Percentiles rank a stretch among this genome's conserved stretches.
Evolutionary conservation across 768 basidiomycete species (phyloP).

Genomic region (Coprinellus aureogranulatus): DNA sequence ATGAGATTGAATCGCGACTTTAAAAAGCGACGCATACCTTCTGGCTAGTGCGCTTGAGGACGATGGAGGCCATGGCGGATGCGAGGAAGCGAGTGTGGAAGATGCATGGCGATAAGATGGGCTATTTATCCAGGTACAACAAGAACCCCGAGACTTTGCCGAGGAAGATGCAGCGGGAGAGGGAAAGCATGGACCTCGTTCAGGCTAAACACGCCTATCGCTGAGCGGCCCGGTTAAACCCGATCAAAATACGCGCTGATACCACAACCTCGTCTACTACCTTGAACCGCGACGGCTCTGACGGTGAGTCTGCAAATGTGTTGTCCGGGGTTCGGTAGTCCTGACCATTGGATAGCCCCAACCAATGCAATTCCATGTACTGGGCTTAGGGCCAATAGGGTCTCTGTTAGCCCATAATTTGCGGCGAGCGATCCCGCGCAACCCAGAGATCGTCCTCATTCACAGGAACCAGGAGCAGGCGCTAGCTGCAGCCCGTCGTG

Average conservation of each 20-base stretch:
- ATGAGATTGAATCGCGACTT: background rate
- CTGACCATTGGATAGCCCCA: background rate
- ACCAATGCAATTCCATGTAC: constrained; percentile 68
- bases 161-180: background rate
- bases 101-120: background rate
- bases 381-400: constrained; percentile 83
- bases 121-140: background rate
- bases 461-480: constrained; percentile 51
- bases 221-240: background rate
- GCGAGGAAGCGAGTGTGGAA: background rate
- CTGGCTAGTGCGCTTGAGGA: constrained; percentile 10
- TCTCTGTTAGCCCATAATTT: constrained; percentile 80
- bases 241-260: too few relatives aligned
- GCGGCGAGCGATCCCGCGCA: constrained; percentile 51
- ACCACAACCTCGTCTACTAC: too few relatives aligned
- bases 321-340: too few relatives aligned
- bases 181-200: background rate
- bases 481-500: constrained; percentile 27
- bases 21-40: background rate
- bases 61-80: constrained; percentile 9
- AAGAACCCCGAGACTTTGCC: constrained; percentile 7
- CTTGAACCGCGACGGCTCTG: too few relatives aligned
- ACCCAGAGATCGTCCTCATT: constrained; percentile 65
- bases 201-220: background rate
- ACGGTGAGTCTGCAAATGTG: too few relatives aligned